A percentile compares a stretch with the other conserved stretches of the same genome.
These are phyloP conservation scores for Plasmodium fragile DNA, from an alignment of 169 alveolate genomes.

Conservation along the genomic window DNA sequence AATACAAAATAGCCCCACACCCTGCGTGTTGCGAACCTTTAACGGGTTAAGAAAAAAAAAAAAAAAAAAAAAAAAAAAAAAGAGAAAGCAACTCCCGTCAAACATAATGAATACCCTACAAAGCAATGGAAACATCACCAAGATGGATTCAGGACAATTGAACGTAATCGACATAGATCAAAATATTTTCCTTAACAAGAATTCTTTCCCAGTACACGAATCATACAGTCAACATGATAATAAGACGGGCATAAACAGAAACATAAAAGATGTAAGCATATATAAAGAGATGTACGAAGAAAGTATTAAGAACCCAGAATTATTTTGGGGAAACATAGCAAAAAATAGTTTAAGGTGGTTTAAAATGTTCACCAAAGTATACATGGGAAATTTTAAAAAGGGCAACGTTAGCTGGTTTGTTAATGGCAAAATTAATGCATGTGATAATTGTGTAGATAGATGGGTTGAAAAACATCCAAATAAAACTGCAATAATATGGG, in stretches of 20 bases:
- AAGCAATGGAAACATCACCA: conserved; percentile 12
- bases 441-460: conserved; percentile 95
- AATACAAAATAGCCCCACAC: not conserved
- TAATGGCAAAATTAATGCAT: conserved; percentile 92
- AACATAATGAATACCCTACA: conserved; percentile 40
- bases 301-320: conserved; percentile 81
- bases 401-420: conserved; percentile 90
- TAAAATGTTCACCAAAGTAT: conserved; percentile 78
- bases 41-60: not conserved
- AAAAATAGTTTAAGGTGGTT: conserved; percentile 78
- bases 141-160: conserved; percentile 39
- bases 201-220: conserved; percentile 55
- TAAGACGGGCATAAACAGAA: conserved; percentile 21
- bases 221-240: conserved; percentile 23
- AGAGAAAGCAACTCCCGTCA: not conserved
- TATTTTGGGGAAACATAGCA: conserved; percentile 82
- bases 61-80: conserved; percentile 17
- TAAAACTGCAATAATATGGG: conserved; percentile 90
- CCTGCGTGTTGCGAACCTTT: not conserved
- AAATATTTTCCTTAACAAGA: conserved; percentile 31
- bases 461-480: conserved; percentile 93
- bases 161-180: conserved; percentile 52
- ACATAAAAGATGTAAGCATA: conserved; percentile 40
- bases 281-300: conserved; percentile 81
- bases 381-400: conserved; percentile 78